Base-by-base conservation (phyloP, 2,329 filamentous ascomycete genomes). In the Botrytis fabae region DNA sequence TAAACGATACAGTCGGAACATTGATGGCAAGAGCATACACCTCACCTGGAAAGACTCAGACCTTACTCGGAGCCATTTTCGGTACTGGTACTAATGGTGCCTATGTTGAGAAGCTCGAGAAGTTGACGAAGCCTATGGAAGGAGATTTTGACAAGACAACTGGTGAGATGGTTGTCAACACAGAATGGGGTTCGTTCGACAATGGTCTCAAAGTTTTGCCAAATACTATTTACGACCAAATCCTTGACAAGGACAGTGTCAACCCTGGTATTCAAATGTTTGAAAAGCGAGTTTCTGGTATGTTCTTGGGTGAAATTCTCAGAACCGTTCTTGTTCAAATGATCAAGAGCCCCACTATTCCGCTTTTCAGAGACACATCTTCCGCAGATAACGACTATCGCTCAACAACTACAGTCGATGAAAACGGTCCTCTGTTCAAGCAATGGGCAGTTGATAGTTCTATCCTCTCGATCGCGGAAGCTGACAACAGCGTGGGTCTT, bases 221-320 rank as follows among this genome's bases (percentile, higher is more conserved):
- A 63, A 92, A 90, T 79, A 98, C 95, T 0, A 85, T 89, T 0
- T 98, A 94, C 84, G 96, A 99, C 81, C 84, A 86, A 68, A 87
- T 90, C 73, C 86, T 99, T 38, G 95, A 99, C 82, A 84, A 85
- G 73, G 89, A 91, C 74, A 96, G 92, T 76, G 90, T 93, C 78
- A 98, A 99, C 83, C 95, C 95, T 0, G 96, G 96, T 40, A 90
- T 97, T 75, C 96, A 99, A 81, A 97, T 98, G 93, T 99, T 98
- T 80, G 96, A 99, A 85, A 99, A 99, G 87, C 92, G 95, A 65
- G 92, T 99, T 25, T 97, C 94, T 0, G 96, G 96, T 81, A 98
- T 99, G 95, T 99, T 98, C 85, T 83, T 99, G 66, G 96, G 96
- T 71, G 96, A 99, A 82, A 95, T 98, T 75, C 87, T 98, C 72